A percentile compares a stretch with the other conserved stretches of the same genome.
phyloP scores from a whole-genome alignment of 2,329 filamentous ascomycete species.

The Metarhizium humberi region DNA sequence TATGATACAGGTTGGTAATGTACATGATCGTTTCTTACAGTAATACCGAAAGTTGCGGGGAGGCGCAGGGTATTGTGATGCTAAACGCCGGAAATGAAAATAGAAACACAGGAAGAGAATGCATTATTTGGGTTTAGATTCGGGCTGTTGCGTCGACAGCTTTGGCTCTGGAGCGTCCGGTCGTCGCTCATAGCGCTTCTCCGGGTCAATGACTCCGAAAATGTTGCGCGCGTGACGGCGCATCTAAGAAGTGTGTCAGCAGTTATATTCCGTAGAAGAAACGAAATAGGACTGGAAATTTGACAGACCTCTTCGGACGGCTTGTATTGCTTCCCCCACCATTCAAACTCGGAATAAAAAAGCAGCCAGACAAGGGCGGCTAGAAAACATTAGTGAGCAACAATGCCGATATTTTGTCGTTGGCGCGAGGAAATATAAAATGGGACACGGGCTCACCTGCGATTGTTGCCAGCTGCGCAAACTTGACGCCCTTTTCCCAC shows the following conservation, averaged over 20 bases:
- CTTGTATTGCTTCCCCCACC: constrained; percentile 32
- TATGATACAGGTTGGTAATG: neutral
- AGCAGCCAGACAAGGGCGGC: constrained; percentile 28
- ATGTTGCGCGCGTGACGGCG: constrained; percentile 26
- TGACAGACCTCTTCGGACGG: constrained; percentile 29
- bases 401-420: neutral
- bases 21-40: neutral
- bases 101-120: neutral
- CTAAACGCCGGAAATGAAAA: neutral
- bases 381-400: constrained; percentile 6
- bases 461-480: constrained; percentile 53
- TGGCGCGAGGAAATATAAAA: too few relatives aligned
- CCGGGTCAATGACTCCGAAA: constrained; percentile 30
- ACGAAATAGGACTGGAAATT: neutral
- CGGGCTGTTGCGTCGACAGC: constrained; percentile 14
- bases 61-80: neutral
- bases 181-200: constrained; percentile 32
- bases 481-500: constrained; percentile 56
- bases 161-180: constrained; percentile 25
- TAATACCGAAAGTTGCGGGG: neutral
- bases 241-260: constrained; percentile 18
- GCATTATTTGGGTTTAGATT: constrained; percentile 15
- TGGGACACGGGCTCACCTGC: constrained; percentile 35
- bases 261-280: neutral
- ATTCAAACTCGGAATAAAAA: constrained; percentile 35